Percentiles rank a stretch among this genome's conserved stretches.
phyloP scores from a whole-genome alignment of 1,284 basidiomycete species.

The Microbotryum violaceum region DNA sequence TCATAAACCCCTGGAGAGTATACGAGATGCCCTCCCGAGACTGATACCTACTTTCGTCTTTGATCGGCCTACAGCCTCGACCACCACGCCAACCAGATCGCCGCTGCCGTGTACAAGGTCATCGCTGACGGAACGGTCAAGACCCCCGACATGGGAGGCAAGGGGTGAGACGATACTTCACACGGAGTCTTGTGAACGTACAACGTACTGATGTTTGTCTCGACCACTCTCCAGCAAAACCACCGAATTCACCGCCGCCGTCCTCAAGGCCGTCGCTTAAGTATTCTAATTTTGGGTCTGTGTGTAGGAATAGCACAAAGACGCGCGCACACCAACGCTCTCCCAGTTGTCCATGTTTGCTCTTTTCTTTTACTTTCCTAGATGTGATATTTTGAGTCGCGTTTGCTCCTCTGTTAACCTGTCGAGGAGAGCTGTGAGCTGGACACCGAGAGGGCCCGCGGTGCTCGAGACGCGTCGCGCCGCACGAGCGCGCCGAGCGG shows the following conservation, averaged over 20 bases:
- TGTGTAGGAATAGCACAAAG: no score
- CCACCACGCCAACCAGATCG: slow-evolving; percentile 89
- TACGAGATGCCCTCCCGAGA: neutral
- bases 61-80: slow-evolving; percentile 56
- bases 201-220: slow-evolving; percentile 1
- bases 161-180: slow-evolving; percentile 38
- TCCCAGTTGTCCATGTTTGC: no score
- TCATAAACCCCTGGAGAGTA: slow-evolving; percentile 4
- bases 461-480: no score
- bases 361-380: no score
- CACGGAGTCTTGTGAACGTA: neutral
- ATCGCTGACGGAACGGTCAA: slow-evolving; percentile 81
- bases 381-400: no score
- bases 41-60: slow-evolving; percentile 7
- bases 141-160: slow-evolving; percentile 93
- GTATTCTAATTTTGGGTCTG: no score
- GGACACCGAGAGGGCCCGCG: no score
- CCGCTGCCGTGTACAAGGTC: slow-evolving; percentile 85
- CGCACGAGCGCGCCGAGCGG: no score
- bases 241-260: slow-evolving; percentile 81
- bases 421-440: no score
- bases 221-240: slow-evolving; percentile 45
- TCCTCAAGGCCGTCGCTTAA: slow-evolving; percentile 50
- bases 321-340: no score
- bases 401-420: no score